phyloP scores from a whole-genome alignment of 805 yeast species.

The Hanseniaspora clermontiae region DNA sequence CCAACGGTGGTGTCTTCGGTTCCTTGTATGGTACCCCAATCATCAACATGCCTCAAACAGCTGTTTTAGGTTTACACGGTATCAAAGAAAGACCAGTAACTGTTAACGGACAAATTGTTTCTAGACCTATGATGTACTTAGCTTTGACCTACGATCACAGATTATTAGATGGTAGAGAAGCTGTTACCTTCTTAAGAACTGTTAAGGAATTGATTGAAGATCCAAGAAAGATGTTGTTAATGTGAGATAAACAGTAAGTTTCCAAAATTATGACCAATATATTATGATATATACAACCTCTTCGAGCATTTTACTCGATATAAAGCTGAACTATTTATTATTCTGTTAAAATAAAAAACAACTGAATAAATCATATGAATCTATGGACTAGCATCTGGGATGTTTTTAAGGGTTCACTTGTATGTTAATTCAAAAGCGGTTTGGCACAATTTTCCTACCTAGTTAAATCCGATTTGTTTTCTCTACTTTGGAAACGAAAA shows the following conservation, averaged over 20 bases:
- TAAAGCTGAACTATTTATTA: background rate
- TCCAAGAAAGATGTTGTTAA: slow-evolving; percentile 91
- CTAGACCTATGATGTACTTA: slow-evolving; percentile 98
- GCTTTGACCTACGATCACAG: slow-evolving; percentile 98
- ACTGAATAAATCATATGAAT: too few relatives aligned
- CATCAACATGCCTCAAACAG: slow-evolving; percentile 95
- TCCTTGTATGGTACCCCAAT: slow-evolving; percentile 97
- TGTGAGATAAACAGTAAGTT: slow-evolving; percentile 19
- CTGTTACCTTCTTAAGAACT: slow-evolving; percentile 90
- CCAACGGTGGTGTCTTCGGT: slow-evolving; percentile 98
- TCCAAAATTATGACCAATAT: background rate
- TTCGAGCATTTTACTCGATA: background rate
- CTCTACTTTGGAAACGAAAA: too few relatives aligned
- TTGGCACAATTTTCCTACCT: too few relatives aligned
- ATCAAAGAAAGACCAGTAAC: slow-evolving; percentile 95
- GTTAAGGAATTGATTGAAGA: slow-evolving; percentile 96
- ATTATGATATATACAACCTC: background rate
- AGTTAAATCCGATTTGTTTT: too few relatives aligned
- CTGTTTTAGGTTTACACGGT: slow-evolving; percentile 95
- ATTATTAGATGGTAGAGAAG: slow-evolving; percentile 96
- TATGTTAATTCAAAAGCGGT: too few relatives aligned
- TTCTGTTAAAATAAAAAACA: background rate
- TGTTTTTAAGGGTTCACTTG: too few relatives aligned
- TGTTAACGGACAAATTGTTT: slow-evolving; percentile 86
- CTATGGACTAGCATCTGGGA: too few relatives aligned